phyloP scores from a whole-genome alignment of 2,329 filamentous ascomycete species.

The Xylaria digitata region DNA sequence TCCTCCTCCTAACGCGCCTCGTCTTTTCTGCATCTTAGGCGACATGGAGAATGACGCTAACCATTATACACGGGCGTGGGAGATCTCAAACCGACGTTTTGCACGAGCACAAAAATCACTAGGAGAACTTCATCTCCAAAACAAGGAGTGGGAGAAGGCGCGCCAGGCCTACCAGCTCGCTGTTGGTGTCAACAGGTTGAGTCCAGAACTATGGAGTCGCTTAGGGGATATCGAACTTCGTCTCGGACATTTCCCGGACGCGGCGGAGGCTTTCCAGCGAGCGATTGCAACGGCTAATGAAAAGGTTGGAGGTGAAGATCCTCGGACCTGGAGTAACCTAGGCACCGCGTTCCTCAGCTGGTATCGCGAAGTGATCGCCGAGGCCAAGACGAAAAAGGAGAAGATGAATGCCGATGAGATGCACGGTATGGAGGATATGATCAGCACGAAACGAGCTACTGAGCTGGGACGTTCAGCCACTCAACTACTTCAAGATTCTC shows the following conservation, averaged over 20 bases:
- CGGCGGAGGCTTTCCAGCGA: slow-evolving; percentile 84
- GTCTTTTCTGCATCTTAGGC: slow-evolving; percentile 92
- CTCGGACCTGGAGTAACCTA: slow-evolving; percentile 94
- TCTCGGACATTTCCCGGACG: slow-evolving; percentile 78
- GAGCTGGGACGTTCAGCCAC: slow-evolving; percentile 61
- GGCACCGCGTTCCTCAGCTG: slow-evolving; percentile 83
- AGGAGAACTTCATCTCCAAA: slow-evolving; percentile 78
- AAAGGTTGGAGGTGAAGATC: slow-evolving; percentile 83
- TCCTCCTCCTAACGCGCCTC: slow-evolving; percentile 82
- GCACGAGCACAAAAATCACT: slow-evolving; percentile 89
- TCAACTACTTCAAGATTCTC: slow-evolving; percentile 76
- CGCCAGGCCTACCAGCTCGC: slow-evolving; percentile 82
- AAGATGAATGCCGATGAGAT: slow-evolving; percentile 38
- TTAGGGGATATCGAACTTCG: slow-evolving; percentile 89
- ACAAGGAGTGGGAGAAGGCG: slow-evolving; percentile 75
- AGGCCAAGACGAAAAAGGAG: slow-evolving; percentile 46
- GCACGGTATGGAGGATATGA: slow-evolving; percentile 44
- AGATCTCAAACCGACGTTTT: slow-evolving; percentile 82
- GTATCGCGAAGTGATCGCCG: slow-evolving; percentile 65
- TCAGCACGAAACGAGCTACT: slow-evolving; percentile 48
- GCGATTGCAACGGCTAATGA: slow-evolving; percentile 74
- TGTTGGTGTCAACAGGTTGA: slow-evolving; percentile 81
- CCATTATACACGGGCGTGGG: slow-evolving; percentile 89
- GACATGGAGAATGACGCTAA: slow-evolving; percentile 81
- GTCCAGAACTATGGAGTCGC: slow-evolving; percentile 87